Conservation (phyloP, 164 flowering plant species). For the Nymphaea thermarum region DNA sequence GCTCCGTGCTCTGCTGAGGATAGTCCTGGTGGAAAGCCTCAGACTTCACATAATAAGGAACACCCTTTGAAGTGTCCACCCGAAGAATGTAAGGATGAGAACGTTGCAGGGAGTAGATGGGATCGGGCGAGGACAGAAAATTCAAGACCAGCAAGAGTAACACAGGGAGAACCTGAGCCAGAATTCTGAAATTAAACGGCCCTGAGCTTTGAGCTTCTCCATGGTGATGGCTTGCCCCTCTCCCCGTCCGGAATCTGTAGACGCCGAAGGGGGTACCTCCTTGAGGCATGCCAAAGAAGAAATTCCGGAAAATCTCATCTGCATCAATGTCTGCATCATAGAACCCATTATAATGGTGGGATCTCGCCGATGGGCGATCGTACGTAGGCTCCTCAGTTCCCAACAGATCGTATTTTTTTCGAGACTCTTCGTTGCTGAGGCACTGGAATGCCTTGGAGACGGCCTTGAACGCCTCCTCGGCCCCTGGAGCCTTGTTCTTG, state of each 20-base stretch:
- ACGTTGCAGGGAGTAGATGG: slow-evolving; percentile 42
- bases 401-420: slow-evolving; percentile 50
- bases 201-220: slow-evolving; percentile 33
- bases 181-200: slow-evolving; percentile 28
- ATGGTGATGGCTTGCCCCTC: slow-evolving; percentile 20
- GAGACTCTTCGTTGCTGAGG: slow-evolving; percentile 55
- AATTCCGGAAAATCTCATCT: slow-evolving; percentile 85
- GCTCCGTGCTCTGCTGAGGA: slow-evolving; percentile 31
- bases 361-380: slow-evolving; percentile 27
- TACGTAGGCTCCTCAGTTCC: slow-evolving; percentile 57
- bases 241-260: slow-evolving; percentile 50
- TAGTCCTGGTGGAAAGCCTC: slow-evolving; percentile 58
- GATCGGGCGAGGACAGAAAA: slow-evolving; percentile 62
- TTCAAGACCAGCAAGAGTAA: slow-evolving; percentile 47
- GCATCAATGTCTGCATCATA: slow-evolving; percentile 73
- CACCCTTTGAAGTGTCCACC: slow-evolving; percentile 43
- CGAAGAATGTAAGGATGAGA: slow-evolving; percentile 35
- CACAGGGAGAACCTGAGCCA: slow-evolving; percentile 67
- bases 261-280: slow-evolving; percentile 52
- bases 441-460: slow-evolving; percentile 95
- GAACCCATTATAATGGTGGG: slow-evolving; percentile 49
- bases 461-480: slow-evolving; percentile 86
- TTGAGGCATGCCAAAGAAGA: slow-evolving; percentile 58
- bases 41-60: slow-evolving; percentile 57
- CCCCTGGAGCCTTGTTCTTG: slow-evolving; percentile 85